A percentile compares a stretch with the other conserved stretches of the same genome.
Evolutionary conservation across 345 rosid genomes (phyloP).

Genomic region (Cardamine chenopodiifolia): DNA sequence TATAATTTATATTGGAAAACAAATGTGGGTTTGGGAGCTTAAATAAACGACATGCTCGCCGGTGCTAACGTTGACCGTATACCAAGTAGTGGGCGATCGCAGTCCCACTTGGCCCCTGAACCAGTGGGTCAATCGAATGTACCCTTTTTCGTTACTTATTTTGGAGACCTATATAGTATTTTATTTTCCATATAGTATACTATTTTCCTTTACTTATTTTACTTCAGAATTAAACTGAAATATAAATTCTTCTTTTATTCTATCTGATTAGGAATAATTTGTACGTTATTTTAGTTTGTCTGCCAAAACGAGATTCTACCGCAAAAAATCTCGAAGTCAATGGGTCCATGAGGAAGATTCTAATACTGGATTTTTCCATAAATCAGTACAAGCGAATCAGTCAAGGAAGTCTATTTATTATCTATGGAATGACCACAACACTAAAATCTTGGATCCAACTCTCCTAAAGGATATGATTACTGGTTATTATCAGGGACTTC

Average conservation of each 20-base stretch:
- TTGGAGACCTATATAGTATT: neutral
- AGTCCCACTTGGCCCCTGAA: constrained; percentile 16
- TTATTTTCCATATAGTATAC: neutral
- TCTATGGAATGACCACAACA: too few relatives aligned
- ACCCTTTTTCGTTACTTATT: neutral
- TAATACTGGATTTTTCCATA: too few relatives aligned
- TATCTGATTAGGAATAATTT: constrained; percentile 16
- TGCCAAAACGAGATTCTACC: too few relatives aligned
- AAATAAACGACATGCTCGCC: constrained; percentile 2
- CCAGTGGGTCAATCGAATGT: constrained; percentile 14
- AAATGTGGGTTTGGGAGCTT: constrained; percentile 1
- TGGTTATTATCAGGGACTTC: too few relatives aligned
- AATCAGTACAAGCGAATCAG: too few relatives aligned
- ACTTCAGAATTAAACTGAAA: neutral
- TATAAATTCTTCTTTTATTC: neutral
- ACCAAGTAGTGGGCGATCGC: constrained; percentile 29
- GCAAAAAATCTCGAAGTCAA: too few relatives aligned
- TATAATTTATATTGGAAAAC: neutral
- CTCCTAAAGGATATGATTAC: too few relatives aligned
- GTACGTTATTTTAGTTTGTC: constrained; percentile 2
- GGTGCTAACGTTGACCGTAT: constrained; percentile 11
- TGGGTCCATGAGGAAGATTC: too few relatives aligned
- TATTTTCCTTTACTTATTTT: neutral
- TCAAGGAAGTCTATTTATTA: too few relatives aligned
- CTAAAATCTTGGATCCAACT: too few relatives aligned